phyloP scores from a whole-genome alignment of 345 rosid genomes.

The Alliaria petiolata region DNA sequence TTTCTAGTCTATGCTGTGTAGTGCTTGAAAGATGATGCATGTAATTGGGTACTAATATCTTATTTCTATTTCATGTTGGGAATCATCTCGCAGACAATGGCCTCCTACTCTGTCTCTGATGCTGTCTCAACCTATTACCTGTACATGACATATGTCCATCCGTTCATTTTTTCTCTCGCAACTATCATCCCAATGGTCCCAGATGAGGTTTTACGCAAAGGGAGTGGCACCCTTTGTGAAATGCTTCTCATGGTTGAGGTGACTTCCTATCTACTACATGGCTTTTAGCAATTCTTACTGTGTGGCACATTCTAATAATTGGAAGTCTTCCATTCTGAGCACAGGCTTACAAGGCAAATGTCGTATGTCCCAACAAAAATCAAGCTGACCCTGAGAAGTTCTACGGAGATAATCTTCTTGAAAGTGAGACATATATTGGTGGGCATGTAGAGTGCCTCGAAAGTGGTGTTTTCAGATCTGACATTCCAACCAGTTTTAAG shows the following conservation, averaged over 20 bases:
- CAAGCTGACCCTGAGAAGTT: slow-evolving; percentile 85
- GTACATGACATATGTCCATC: slow-evolving; percentile 95
- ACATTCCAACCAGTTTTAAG: slow-evolving; percentile 83
- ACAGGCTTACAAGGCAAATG: slow-evolving; percentile 87
- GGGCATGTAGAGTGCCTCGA: slow-evolving; percentile 98
- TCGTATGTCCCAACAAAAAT: slow-evolving; percentile 94
- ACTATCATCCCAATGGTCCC: slow-evolving; percentile 96
- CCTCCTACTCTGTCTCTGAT: slow-evolving; percentile 96
- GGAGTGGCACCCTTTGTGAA: slow-evolving; percentile 98
- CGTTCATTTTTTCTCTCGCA: slow-evolving; percentile 84
- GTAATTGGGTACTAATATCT: slow-evolving; percentile 15
- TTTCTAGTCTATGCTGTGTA: slow-evolving; percentile 1
- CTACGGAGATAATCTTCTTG: slow-evolving; percentile 73
- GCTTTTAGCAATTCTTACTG: background rate
- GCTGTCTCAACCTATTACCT: slow-evolving; percentile 91
- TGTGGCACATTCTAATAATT: slow-evolving; percentile 15
- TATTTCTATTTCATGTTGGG: slow-evolving; percentile 3
- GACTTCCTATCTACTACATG: slow-evolving; percentile 15
- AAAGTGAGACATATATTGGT: slow-evolving; percentile 94
- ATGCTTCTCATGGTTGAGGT: slow-evolving; percentile 99
- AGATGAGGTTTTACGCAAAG: slow-evolving; percentile 95
- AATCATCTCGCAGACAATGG: slow-evolving; percentile 65
- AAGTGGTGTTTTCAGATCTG: slow-evolving; percentile 97
- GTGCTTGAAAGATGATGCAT: slow-evolving; percentile 1
- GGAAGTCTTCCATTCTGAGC: background rate